Percentiles rank a stretch among this genome's conserved stretches.
phyloP scores from a whole-genome alignment of 2,329 filamentous ascomycete genomes.

The Truncatella angustata region DNA sequence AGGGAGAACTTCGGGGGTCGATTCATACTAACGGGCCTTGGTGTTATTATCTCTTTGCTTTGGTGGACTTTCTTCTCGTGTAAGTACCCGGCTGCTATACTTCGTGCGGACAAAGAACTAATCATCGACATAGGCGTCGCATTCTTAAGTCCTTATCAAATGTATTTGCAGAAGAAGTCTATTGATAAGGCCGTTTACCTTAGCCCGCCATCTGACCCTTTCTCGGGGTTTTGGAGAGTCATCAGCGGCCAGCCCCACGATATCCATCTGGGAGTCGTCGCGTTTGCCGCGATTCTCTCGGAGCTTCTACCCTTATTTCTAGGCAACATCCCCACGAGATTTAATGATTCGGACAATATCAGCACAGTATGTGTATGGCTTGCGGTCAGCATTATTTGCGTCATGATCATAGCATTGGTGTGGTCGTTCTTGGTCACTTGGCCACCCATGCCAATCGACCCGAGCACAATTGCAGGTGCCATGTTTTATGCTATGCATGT shows the following conservation, averaged over 20 bases:
- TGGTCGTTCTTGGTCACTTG: slow-evolving; percentile 39
- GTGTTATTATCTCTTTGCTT: slow-evolving; percentile 31
- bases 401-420: slow-evolving; percentile 41
- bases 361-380: slow-evolving; percentile 40
- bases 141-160: slow-evolving; percentile 41
- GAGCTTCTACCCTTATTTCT: slow-evolving; percentile 51
- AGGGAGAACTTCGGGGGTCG: slow-evolving; percentile 31
- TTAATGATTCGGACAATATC: slow-evolving; percentile 36
- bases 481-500: slow-evolving; percentile 38
- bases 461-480: slow-evolving; percentile 42
- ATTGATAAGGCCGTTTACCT: slow-evolving; percentile 37
- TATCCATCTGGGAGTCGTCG: slow-evolving; percentile 37
- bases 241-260: slow-evolving; percentile 30
- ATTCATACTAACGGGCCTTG: slow-evolving; percentile 34
- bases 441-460: slow-evolving; percentile 45
- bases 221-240: slow-evolving; percentile 41
- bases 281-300: slow-evolving; percentile 41
- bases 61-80: slow-evolving; percentile 35
- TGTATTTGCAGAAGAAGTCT: slow-evolving; percentile 35
- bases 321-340: slow-evolving; percentile 46
- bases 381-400: slow-evolving; percentile 34
- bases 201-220: slow-evolving; percentile 41
- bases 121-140: slow-evolving; percentile 36
- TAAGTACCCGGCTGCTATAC: slow-evolving; percentile 21
- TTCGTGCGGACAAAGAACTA: slow-evolving; percentile 5